Percentiles rank a stretch among this genome's conserved stretches.
These are phyloP conservation scores for Thalassiosira pacifica DNA, from an alignment of 352 stramenopile species.

Conservation along the genomic window DNA sequence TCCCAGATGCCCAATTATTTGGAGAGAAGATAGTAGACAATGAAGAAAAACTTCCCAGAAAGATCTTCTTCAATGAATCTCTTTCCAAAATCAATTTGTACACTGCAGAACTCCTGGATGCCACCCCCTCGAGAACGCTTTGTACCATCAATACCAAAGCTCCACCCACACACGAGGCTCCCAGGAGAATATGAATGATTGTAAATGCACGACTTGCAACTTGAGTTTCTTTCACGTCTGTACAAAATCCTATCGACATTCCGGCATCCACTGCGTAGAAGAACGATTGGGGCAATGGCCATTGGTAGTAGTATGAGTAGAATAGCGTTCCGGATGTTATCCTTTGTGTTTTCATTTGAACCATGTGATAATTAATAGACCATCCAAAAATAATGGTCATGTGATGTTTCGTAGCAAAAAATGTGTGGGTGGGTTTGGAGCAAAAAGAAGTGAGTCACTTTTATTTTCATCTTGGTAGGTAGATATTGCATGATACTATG, in stretches of 20 bases:
- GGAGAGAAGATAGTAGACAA: background rate
- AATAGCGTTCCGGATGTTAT: conserved; percentile 70
- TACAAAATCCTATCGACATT: conserved; percentile 84
- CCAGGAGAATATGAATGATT: conserved; percentile 76
- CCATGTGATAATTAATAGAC: too few species aligned
- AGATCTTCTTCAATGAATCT: conserved; percentile 52
- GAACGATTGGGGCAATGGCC: conserved; percentile 74
- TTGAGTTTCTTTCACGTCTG: conserved; percentile 75
- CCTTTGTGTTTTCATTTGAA: too few species aligned
- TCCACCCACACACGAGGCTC: conserved; percentile 72
- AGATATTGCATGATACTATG: background rate
- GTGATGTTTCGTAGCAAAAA: conserved; percentile 17
- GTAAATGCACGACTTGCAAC: conserved; percentile 72
- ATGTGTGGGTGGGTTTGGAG: background rate
- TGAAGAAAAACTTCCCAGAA: conserved; percentile 14
- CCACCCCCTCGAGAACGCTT: conserved; percentile 66
- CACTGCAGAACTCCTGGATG: conserved; percentile 20
- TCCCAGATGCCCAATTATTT: conserved; percentile 7
- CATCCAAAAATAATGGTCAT: too few species aligned
- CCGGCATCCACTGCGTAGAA: conserved; percentile 83
- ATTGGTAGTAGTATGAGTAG: conserved; percentile 74
- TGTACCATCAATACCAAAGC: conserved; percentile 75
- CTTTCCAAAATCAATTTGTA: conserved; percentile 52
- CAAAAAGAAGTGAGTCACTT: too few species aligned
- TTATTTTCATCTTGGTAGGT: too few species aligned